Conservation (phyloP, 108 stramenopile species). For the Cyclostephanos tholiformis region DNA sequence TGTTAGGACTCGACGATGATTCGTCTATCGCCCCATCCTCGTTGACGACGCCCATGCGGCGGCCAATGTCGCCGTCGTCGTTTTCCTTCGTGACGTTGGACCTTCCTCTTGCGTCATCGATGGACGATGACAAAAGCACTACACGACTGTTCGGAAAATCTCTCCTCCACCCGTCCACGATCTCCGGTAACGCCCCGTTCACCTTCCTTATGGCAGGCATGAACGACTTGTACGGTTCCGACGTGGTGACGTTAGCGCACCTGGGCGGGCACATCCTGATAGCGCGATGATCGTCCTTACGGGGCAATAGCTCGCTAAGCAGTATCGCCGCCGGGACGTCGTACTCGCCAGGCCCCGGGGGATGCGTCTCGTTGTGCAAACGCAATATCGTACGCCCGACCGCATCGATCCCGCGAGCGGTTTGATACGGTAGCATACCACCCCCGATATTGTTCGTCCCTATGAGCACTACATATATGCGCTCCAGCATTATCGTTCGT, state of each 20-base stretch:
- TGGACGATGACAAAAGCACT: conserved; percentile 32
- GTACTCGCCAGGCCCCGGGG: not conserved
- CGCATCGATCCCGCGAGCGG: conserved; percentile 46
- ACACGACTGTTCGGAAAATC: conserved; percentile 37
- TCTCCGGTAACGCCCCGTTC: conserved; percentile 34
- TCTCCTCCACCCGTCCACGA: conserved; percentile 34
- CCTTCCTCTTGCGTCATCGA: too few species aligned
- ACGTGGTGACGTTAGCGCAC: conserved; percentile 28
- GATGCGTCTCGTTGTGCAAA: not conserved
- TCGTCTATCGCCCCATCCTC: too few species aligned
- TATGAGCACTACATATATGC: conserved; percentile 50
- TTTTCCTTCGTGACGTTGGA: too few species aligned
- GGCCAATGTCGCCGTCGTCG: conserved; percentile 6
- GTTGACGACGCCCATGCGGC: too few species aligned
- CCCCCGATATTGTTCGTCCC: conserved; percentile 62
- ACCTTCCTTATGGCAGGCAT: conserved; percentile 47
- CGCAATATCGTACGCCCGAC: conserved; percentile 20
- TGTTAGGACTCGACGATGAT: too few species aligned
- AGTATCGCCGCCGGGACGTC: conserved; percentile 32
- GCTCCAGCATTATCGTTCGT: too few species aligned
- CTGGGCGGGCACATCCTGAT: conserved; percentile 51
- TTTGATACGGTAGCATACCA: conserved; percentile 42
- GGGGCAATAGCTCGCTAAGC: conserved; percentile 39
- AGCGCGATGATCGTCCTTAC: conserved; percentile 40
- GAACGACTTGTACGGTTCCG: conserved; percentile 46